Evolutionary conservation across 192 early-diverging fungal genomes (phyloP), one percentile per base, ranked within the genome.

Genomic region (Coemansia sp.): DNA sequence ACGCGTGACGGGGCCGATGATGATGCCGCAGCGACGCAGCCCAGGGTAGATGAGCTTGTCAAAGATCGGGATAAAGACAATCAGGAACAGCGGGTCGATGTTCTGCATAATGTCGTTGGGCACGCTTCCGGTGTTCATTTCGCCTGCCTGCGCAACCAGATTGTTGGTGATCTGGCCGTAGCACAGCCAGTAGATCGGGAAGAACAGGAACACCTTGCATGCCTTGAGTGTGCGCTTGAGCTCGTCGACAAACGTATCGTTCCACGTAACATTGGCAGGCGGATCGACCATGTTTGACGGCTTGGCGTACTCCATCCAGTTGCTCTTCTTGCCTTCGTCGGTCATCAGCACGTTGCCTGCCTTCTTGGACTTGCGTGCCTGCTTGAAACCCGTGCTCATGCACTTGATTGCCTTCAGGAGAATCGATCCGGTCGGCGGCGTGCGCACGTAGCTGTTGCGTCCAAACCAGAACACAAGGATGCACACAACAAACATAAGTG

Each of bases 71-170:
- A 91, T 90, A 13, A 86, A 66, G 51, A 90, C 83, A 53, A 92
- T 84, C 58, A 93, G 58, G 64, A 83, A 75, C 52, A 91, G 42
- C n/a, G 89, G 86, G 61, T 90, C 85, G 42, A 90, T 79, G 66
- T 87, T 87, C 58, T 86, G 83, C 70, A 92, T 84, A 52, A 87
- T 83, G 63, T 91, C 89, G 66, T 87, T 86, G 46, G 89, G 84
- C 29, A 90, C 71, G 37, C 77, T 74, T 25, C 82, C 75, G 31
- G 74, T 64, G 28, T 64, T 34, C 86, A 90, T 89, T 25, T 79
- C 82, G 55, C 75, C 79, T 45, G 85, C 84, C 64, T 86, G 86
- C 23, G 85, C 84, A 35, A 87, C 75, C 69, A 91, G 70, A 66
- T 88, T 89, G 71, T 81, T 85, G 28, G 71, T 74, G 64, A 89